Evolutionary conservation across 2,329 filamentous ascomycete genomes (phyloP).

Genomic region (Xylaria sp.): DNA sequence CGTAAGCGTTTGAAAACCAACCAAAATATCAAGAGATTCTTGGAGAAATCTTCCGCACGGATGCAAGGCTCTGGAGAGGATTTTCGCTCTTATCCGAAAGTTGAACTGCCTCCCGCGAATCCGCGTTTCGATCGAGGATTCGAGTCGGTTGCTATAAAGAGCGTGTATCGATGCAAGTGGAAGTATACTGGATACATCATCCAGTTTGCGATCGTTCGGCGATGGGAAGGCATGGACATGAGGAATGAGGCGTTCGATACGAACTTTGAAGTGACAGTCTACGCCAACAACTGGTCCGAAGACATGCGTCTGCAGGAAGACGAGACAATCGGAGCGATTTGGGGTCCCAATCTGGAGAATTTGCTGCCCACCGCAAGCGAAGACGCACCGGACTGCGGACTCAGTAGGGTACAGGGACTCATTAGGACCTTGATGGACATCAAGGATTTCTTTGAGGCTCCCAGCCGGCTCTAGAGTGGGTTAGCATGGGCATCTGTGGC

Average conservation of each 20-base stretch:
- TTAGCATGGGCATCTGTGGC: background rate
- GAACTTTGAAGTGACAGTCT: slow-evolving; percentile 30
- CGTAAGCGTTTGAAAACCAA: slow-evolving; percentile 22
- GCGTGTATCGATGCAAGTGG: slow-evolving; percentile 32
- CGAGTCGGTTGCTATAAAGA: slow-evolving; percentile 31
- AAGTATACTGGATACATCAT: slow-evolving; percentile 31
- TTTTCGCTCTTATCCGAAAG: slow-evolving; percentile 27
- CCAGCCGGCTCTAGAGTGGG: background rate
- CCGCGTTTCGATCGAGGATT: slow-evolving; percentile 21
- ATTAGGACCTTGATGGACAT: slow-evolving; percentile 21
- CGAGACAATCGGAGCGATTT: slow-evolving; percentile 21
- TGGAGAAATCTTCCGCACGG: slow-evolving; percentile 23
- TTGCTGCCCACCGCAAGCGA: slow-evolving; percentile 19
- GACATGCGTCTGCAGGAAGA: slow-evolving; percentile 13
- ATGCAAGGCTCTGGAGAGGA: slow-evolving; percentile 13
- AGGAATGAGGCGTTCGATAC: slow-evolving; percentile 14
- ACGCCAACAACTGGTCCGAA: slow-evolving; percentile 31
- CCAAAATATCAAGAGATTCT: slow-evolving; percentile 22
- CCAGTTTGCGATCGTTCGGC: slow-evolving; percentile 34
- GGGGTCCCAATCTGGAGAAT: slow-evolving; percentile 26
- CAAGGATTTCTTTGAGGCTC: slow-evolving; percentile 19
- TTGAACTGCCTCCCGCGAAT: slow-evolving; percentile 19
- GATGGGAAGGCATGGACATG: slow-evolving; percentile 29
- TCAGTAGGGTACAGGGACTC: slow-evolving; percentile 26
- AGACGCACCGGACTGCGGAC: slow-evolving; percentile 28